Evolutionary conservation across 129 eudicot genomes (phyloP).

Genomic region (Calendula officinalis): DNA sequence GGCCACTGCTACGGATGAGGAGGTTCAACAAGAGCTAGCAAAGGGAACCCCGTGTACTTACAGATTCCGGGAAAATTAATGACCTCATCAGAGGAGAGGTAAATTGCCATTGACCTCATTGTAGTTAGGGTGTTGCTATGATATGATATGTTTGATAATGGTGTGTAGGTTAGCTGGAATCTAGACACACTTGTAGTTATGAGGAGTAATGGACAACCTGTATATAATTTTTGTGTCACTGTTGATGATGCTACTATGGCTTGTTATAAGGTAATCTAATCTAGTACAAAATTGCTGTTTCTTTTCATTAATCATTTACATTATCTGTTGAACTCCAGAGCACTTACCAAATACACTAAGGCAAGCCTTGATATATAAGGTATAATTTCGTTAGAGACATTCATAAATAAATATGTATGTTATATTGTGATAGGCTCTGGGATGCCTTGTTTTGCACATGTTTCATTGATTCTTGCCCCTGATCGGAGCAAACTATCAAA

Average conservation of each 20-base stretch:
- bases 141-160: slow-evolving; percentile 40
- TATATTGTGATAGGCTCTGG: slow-evolving; percentile 64
- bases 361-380: slow-evolving; percentile 95
- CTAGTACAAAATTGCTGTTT: slow-evolving; percentile 2
- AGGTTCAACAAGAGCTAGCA: slow-evolving; percentile 67
- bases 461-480: slow-evolving; percentile 93
- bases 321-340: slow-evolving; percentile 39
- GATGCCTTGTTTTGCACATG: slow-evolving; percentile 95
- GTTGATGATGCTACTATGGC: slow-evolving; percentile 99
- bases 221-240: slow-evolving; percentile 94
- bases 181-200: slow-evolving; percentile 88
- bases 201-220: slow-evolving; percentile 99
- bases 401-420: slow-evolving; percentile 7
- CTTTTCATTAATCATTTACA: slow-evolving; percentile 5
- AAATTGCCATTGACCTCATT: slow-evolving; percentile 13
- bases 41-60: slow-evolving; percentile 88
- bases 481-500: slow-evolving; percentile 96
- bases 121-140: slow-evolving; percentile 25
- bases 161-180: slow-evolving; percentile 86
- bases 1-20: slow-evolving; percentile 71
- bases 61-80: slow-evolving; percentile 78
- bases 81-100: slow-evolving; percentile 95
- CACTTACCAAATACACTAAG: slow-evolving; percentile 96
- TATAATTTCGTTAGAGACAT: slow-evolving; percentile 22
- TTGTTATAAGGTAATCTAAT: slow-evolving; percentile 69